Percentiles rank a stretch among this genome's conserved stretches.
phyloP scores from a whole-genome alignment of 108 stramenopile species.

The Epipyxis sp. region DNA sequence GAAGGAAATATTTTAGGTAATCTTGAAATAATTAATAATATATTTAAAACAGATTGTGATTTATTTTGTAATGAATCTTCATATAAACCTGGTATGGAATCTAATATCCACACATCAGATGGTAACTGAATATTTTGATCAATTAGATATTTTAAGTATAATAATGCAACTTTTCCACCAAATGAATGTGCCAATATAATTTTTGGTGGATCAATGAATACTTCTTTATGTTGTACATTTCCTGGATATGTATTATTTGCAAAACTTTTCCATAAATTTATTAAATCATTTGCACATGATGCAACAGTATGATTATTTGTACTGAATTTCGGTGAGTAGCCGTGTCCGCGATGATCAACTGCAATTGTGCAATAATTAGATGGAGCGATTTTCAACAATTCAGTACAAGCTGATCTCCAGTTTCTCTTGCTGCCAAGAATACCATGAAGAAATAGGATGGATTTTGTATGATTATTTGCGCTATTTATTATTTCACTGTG shows the following conservation, averaged over 20 bases:
- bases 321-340: background rate
- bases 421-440: background rate
- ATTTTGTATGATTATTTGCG: too few species aligned
- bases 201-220: background rate
- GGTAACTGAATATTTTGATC: background rate
- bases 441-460: background rate
- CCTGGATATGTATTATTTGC: too few species aligned
- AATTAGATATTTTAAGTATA: background rate
- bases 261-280: too few species aligned
- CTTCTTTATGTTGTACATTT: background rate
- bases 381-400: background rate
- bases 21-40: background rate
- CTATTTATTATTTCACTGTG: too few species aligned
- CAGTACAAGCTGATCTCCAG: background rate
- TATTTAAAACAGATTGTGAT: background rate
- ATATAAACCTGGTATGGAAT: background rate
- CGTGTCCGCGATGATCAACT: background rate
- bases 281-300: background rate
- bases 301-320: background rate
- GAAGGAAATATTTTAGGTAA: background rate
- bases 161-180: background rate
- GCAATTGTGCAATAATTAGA: background rate
- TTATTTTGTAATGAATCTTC: background rate
- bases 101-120: background rate
- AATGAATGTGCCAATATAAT: background rate